Conservation (phyloP, 352 stramenopile genomes). For the Phytophthora ramorum region DNA sequence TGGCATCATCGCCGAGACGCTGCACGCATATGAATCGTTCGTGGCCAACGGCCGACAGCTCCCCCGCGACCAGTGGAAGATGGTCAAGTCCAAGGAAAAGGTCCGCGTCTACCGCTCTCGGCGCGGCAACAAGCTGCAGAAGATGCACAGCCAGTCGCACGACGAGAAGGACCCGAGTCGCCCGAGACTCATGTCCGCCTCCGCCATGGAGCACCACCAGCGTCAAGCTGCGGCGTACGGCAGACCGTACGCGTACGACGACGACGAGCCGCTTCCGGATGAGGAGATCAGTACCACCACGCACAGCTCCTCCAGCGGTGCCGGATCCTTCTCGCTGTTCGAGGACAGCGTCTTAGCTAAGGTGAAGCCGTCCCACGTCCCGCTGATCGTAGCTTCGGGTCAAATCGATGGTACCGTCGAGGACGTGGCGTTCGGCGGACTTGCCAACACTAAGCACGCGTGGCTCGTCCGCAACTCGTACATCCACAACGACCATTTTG, state of each 20-base stretch:
- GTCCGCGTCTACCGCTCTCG: slow-evolving; percentile 58
- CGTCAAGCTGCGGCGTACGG: slow-evolving; percentile 21
- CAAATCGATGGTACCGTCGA: slow-evolving; percentile 42
- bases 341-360: slow-evolving; percentile 38
- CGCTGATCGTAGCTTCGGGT: slow-evolving; percentile 42
- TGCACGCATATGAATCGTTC: slow-evolving; percentile 63
- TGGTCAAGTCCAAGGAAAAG: slow-evolving; percentile 56
- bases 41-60: slow-evolving; percentile 40
- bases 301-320: slow-evolving; percentile 41
- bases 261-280: slow-evolving; percentile 26
- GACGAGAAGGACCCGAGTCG: slow-evolving; percentile 44
- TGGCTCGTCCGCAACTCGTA: slow-evolving; percentile 50
- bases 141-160: slow-evolving; percentile 18
- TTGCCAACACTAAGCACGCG: slow-evolving; percentile 37
- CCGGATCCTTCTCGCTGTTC: slow-evolving; percentile 42
- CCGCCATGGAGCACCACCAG: slow-evolving; percentile 38
- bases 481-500: slow-evolving; percentile 41
- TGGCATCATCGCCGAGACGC: slow-evolving; percentile 58
- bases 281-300: slow-evolving; percentile 30
- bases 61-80: slow-evolving; percentile 51
- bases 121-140: slow-evolving; percentile 20
- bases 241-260: slow-evolving; percentile 30
- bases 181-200: slow-evolving; percentile 42
- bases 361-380: slow-evolving; percentile 35
- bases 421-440: slow-evolving; percentile 38